Evolutionary conservation across 2,329 filamentous ascomycete species (phyloP).

Genomic region (Penicillium thymicola): DNA sequence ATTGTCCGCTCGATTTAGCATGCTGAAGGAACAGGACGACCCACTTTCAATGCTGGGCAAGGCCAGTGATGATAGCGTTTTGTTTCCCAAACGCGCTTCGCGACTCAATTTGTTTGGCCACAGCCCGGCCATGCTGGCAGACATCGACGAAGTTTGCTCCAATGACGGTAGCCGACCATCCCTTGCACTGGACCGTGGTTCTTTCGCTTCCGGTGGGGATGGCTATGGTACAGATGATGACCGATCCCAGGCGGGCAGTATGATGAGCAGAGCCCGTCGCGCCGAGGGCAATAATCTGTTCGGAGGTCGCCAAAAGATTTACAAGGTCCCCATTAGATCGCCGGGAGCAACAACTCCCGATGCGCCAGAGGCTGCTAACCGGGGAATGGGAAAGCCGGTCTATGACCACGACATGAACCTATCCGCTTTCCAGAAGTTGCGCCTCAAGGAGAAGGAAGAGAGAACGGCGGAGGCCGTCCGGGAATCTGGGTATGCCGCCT

Average conservation of each 20-base stretch:
- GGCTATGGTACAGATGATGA: constrained; percentile 63
- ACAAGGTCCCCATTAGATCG: constrained; percentile 66
- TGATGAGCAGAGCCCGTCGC: constrained; percentile 82
- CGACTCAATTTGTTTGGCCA: constrained; percentile 71
- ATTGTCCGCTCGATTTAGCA: constrained; percentile 91
- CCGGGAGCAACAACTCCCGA: constrained; percentile 26
- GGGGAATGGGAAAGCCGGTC: constrained; percentile 60
- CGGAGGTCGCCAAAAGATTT: constrained; percentile 92
- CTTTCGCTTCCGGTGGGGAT: constrained; percentile 61
- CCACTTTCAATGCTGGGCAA: constrained; percentile 86
- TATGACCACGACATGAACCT: constrained; percentile 84
- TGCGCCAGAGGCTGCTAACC: constrained; percentile 33
- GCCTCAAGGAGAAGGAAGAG: constrained; percentile 52
- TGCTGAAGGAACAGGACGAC: constrained; percentile 92
- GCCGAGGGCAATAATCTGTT: constrained; percentile 90
- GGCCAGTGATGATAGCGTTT: constrained; percentile 89
- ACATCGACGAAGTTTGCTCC: constrained; percentile 90
- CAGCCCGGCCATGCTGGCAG: constrained; percentile 59
- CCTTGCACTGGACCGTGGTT: constrained; percentile 60
- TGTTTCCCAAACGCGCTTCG: constrained; percentile 78
- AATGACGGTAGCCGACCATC: constrained; percentile 61
- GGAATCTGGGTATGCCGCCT: constrained; percentile 47
- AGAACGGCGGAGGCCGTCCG: constrained; percentile 41
- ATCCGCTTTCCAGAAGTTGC: constrained; percentile 79
- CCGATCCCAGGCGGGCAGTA: constrained; percentile 58